These are phyloP conservation scores for Penicillium pancosmium DNA, from an alignment of 495 filamentous ascomycete genomes.

Conservation along the genomic window DNA sequence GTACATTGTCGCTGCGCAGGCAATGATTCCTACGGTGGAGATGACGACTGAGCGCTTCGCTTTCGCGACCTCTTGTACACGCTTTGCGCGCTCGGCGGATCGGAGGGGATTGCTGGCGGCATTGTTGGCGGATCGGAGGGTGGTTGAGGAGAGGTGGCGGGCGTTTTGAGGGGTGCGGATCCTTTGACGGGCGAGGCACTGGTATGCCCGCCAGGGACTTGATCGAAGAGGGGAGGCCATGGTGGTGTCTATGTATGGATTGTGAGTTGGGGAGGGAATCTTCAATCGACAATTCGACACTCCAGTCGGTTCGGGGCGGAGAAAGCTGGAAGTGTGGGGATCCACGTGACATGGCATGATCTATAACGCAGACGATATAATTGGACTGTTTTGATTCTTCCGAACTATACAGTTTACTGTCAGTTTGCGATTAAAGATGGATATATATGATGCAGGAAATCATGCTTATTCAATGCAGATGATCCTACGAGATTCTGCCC, in stretches of 20 bases:
- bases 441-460: too few species aligned
- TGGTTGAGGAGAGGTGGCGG: conserved; percentile 33
- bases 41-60: conserved; percentile 33
- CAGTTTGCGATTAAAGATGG: too few species aligned
- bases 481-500: too few species aligned
- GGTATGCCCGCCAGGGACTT: conserved; percentile 38
- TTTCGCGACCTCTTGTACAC: conserved; percentile 28
- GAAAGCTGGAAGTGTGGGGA: conserved; percentile 23
- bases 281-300: neutral
- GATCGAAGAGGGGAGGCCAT: conserved; percentile 32
- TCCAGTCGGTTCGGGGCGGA: conserved; percentile 16
- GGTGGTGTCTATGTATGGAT: conserved; percentile 14
- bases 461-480: too few species aligned
- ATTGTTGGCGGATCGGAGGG: conserved; percentile 30
- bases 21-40: conserved; percentile 41
- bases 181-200: conserved; percentile 34
- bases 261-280: conserved; percentile 1
- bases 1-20: conserved; percentile 42
- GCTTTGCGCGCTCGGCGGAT: conserved; percentile 17
- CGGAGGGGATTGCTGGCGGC: conserved; percentile 35
- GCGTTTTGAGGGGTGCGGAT: conserved; percentile 16
- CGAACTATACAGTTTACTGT: too few species aligned
- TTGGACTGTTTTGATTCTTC: neutral
- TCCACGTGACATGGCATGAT: conserved; percentile 30
- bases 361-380: conserved; percentile 7